Evolutionary conservation across 139 green algal genomes (phyloP).

Genomic region (Haematococcus sp.): DNA sequence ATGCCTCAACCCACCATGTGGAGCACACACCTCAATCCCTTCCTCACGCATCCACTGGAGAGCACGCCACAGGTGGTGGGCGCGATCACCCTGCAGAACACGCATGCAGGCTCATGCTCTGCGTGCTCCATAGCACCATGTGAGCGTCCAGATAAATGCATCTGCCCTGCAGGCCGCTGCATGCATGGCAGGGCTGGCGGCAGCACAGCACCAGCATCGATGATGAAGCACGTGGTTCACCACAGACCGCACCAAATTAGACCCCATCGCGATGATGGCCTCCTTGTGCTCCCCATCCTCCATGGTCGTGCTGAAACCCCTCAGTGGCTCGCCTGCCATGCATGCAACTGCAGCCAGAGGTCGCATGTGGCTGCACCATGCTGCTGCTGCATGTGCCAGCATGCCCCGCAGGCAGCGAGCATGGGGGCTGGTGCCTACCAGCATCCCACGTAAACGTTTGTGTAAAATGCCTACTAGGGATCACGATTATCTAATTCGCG

Average conservation of each 20-base stretch:
- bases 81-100: conserved; percentile 1
- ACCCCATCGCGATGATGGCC: conserved; percentile 52
- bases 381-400: not conserved
- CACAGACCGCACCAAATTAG: conserved; percentile 45
- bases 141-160: no score
- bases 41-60: not conserved
- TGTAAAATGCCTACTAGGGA: no score
- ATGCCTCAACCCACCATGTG: not conserved
- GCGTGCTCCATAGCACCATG: no score
- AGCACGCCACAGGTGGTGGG: not conserved
- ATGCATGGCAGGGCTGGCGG: not conserved
- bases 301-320: not conserved
- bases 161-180: not conserved
- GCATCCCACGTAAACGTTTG: no score
- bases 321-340: no score
- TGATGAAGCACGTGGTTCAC: not conserved
- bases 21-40: conserved; percentile 3
- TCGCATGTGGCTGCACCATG: not conserved
- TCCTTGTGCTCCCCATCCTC: conserved; percentile 15
- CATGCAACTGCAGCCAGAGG: no score
- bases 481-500: no score
- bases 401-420: not conserved
- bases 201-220: no score
- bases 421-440: no score
- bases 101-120: not conserved